Base-by-base conservation (phyloP, 352 stramenopile genomes). In the Thalassiosira mediterranea region DNA sequence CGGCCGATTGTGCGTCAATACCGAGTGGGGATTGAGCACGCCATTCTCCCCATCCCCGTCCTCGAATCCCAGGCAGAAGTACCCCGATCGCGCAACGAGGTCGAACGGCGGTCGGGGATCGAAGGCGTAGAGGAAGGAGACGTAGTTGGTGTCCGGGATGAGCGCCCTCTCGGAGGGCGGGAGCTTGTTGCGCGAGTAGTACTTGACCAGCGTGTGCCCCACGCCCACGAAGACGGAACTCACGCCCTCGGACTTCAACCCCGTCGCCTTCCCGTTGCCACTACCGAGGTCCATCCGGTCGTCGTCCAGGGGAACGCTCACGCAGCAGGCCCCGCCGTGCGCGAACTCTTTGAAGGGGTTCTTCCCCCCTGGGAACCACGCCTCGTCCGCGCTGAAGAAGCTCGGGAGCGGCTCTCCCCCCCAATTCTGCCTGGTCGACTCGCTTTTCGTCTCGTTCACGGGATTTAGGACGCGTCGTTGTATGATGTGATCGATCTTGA, bases 51-150 rank as follows among this genome's bases (percentile, higher is more conserved):
- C 44, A 13, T 61, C n/a, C 3, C 7, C 52, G 25, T 46, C 40
- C n/a, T 11, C 44, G 67, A 75, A 84, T 0, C 62, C 62, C 26
- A 85, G 54, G 62, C 77, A 85, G 72, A 85, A 85, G n/a, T 63
- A 75, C 31, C 67, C 72, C 0, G 63, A 76, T 29, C 53, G 28
- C n/a, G 60, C 65, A 0, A 75, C 21, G 1, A 85, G 46, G 11
- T 60, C 46, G 40, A 72, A 82, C 4, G 77, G 77, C 29, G 40
- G n/a, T 0, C 37, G 0, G 11, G 26, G 26, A 34, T 72, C 48
- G 49, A 64, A 77, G 1, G 59, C 48, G 44, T 52, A 54, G 32
- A 77, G 34, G 17, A 63, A 63, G 17, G 53, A 63, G 53, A 48
- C 53, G 32, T 63, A 63, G 29, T 63, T 25, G n/a, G 26, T 44